Base-by-base conservation (phyloP, 1,284 basidiomycete genomes). In the Kalmanozyma brasiliensis region DNA sequence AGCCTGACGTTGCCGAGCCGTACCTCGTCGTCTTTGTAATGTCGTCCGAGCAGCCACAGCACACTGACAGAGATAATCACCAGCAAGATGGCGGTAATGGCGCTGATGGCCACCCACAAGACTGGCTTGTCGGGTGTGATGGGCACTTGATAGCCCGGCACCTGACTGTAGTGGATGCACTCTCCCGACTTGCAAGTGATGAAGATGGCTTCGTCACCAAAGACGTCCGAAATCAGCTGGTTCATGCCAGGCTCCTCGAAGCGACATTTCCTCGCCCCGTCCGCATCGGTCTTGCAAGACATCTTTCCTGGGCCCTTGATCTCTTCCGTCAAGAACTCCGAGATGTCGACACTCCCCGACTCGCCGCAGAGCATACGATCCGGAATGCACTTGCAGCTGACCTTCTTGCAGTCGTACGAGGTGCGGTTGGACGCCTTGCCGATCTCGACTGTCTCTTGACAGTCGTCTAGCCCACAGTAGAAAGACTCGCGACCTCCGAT, bases 221-320 rank as follows among this genome's bases (percentile, higher is more conserved):
- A 98, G 68, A 98, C 89, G 69, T 91, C 89, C 77, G 90, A 88
- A 82, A 98, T 98, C 46, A 98, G 87, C 32, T 89, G 86, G 80
- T 98, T 96, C 95, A 98, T 97, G 0, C 91, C 93, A 0, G 93
- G 92, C 78, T 98, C 95, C 80, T 94, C 90, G 77, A 98, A 98
- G 62, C 86, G 88, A 84, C 94, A 98, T 4, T 52, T 84, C 82
- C 70, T 86, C 79, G 37, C 42, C 11, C 58, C 67, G n/a, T 60
- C 57, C 0, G 34, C 42, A n/a, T 61, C 59, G 2, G 89, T 86
- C 69, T 87, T 89, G 84, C 94, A 96, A 56, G 87, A 89, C 84
- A 98, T 97, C 20, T 85, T 86, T 0, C 91, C 94, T 0, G 95
- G 95, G 0, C 95, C 95, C 63, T 88, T 90, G 83, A 98, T 96